Evolutionary conservation across 2,329 filamentous ascomycete species (phyloP).

Genomic region (Bipolaris victoriae): DNA sequence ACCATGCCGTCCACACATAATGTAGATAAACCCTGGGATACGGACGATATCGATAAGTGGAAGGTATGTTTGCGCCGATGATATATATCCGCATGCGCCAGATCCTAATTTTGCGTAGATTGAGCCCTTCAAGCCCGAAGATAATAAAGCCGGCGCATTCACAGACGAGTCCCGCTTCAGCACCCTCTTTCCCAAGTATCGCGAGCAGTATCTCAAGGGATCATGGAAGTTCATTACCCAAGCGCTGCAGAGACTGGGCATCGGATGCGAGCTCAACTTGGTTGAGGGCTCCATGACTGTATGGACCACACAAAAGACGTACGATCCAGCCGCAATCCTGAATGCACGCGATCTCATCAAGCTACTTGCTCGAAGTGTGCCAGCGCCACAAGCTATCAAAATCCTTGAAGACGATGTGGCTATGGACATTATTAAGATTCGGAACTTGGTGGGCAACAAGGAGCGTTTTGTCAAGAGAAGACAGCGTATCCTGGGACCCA

Average conservation of each 20-base stretch:
- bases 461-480: constrained; percentile 94
- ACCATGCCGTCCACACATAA: constrained; percentile 88
- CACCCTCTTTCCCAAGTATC: constrained; percentile 91
- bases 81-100: not conserved
- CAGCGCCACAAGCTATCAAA: constrained; percentile 89
- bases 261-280: constrained; percentile 90
- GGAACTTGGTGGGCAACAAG: constrained; percentile 88
- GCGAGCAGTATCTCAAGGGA: constrained; percentile 90
- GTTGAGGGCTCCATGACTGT: constrained; percentile 97
- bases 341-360: constrained; percentile 96
- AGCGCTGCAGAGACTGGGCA: constrained; percentile 82
- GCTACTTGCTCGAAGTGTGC: constrained; percentile 81
- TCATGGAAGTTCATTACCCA: constrained; percentile 91
- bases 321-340: constrained; percentile 88
- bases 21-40: constrained; percentile 77
- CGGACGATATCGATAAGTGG: constrained; percentile 97
- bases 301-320: constrained; percentile 90
- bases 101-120: constrained; percentile 55
- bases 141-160: constrained; percentile 86
- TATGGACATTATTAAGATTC: constrained; percentile 95
- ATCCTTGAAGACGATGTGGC: constrained; percentile 91
- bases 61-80: constrained; percentile 59
- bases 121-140: constrained; percentile 81
- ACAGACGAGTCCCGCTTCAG: constrained; percentile 90
- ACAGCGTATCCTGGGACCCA: constrained; percentile 89